Percentiles rank a stretch among this genome's conserved stretches.
Conservation (phyloP, 2,329 filamentous ascomycete species). For the Byssothecium circinans region DNA sequence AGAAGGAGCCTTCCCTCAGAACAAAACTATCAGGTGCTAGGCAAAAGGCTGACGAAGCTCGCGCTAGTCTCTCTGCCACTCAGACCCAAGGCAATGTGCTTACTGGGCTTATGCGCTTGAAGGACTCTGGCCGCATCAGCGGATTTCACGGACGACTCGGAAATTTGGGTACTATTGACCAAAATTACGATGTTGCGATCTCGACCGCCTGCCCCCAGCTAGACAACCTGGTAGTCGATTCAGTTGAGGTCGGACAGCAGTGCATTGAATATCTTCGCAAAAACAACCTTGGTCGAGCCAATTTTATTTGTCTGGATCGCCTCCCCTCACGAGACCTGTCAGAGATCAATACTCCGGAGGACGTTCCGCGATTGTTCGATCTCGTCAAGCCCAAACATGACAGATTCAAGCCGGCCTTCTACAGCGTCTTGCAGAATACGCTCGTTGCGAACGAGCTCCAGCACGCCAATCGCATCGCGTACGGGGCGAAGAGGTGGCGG, state of each 20-base stretch:
- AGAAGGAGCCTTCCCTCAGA: slow-evolving; percentile 80
- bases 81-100: slow-evolving; percentile 94
- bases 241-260: slow-evolving; percentile 92
- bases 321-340: slow-evolving; percentile 77
- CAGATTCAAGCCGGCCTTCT: slow-evolving; percentile 87
- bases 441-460: slow-evolving; percentile 88
- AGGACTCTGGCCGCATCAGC: slow-evolving; percentile 93
- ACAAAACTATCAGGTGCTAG: slow-evolving; percentile 84
- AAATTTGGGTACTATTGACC: slow-evolving; percentile 89
- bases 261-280: slow-evolving; percentile 98
- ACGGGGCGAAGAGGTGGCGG: slow-evolving; percentile 89
- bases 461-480: slow-evolving; percentile 97
- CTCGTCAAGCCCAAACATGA: slow-evolving; percentile 87
- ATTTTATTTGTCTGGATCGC: slow-evolving; percentile 95
- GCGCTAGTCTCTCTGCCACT: slow-evolving; percentile 83
- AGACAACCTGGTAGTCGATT: slow-evolving; percentile 96
- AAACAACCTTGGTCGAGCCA: slow-evolving; percentile 93
- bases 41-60: slow-evolving; percentile 94
- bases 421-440: slow-evolving; percentile 92
- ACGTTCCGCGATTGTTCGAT: slow-evolving; percentile 90
- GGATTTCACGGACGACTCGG: slow-evolving; percentile 95
- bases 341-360: slow-evolving; percentile 83
- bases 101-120: slow-evolving; percentile 87
- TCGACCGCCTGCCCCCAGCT: slow-evolving; percentile 91
- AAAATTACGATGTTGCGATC: slow-evolving; percentile 95